Evolutionary conservation across 768 basidiomycete genomes (phyloP).

Genomic region (Suillus weaverae): DNA sequence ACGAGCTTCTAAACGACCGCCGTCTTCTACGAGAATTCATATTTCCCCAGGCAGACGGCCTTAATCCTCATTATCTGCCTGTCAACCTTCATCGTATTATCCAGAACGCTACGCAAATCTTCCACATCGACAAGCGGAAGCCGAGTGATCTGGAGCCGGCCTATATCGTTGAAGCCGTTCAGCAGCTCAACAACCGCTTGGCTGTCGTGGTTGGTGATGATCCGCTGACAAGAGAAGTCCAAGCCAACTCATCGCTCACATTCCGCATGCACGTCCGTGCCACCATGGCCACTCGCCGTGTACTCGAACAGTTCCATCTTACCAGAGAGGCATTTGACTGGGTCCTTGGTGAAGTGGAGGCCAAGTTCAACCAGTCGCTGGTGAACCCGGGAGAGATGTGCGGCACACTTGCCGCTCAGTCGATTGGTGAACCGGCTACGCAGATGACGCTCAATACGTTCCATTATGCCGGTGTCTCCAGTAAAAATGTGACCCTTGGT

Average conservation of each 20-base stretch:
- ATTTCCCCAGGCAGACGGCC: conserved; percentile 75
- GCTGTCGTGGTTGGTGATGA: conserved; percentile 89
- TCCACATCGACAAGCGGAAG: conserved; percentile 93
- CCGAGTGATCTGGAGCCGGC: conserved; percentile 89
- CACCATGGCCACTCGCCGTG: conserved; percentile 82
- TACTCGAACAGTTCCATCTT: conserved; percentile 85
- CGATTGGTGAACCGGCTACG: conserved; percentile 98
- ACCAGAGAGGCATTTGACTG: conserved; percentile 96
- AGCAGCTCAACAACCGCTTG: conserved; percentile 72
- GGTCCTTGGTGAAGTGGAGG: conserved; percentile 93
- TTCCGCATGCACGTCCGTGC: conserved; percentile 94
- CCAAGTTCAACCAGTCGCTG: conserved; percentile 91
- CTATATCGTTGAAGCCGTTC: conserved; percentile 81
- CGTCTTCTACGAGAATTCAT: conserved; percentile 75
- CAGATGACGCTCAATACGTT: conserved; percentile 99
- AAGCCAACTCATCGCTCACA: conserved; percentile 85
- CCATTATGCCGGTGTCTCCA: conserved; percentile 99
- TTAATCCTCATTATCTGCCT: conserved; percentile 80
- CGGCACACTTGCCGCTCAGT: conserved; percentile 95
- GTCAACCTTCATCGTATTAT: conserved; percentile 95
- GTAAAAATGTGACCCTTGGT: conserved; percentile 99
- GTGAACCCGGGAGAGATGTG: conserved; percentile 99
- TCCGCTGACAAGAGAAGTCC: conserved; percentile 68
- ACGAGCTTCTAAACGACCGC: conserved; percentile 71
- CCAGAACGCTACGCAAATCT: conserved; percentile 93